These are phyloP conservation scores for Talaromyces funiculosus DNA, from an alignment of 2,329 filamentous ascomycete genomes.

Conservation along the genomic window DNA sequence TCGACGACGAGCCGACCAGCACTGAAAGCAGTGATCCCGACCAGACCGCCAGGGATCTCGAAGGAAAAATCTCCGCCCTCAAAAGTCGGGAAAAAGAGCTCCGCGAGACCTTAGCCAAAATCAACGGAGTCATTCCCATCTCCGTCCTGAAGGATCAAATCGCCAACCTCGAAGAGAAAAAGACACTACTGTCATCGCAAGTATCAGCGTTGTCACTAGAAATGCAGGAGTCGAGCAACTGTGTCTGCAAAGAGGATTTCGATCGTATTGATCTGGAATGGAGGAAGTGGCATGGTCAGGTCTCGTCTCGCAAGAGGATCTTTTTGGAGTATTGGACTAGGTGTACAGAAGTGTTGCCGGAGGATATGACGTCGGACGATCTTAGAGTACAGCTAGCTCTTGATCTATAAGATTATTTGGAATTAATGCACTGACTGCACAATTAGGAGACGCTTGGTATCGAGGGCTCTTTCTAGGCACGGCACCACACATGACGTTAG, in stretches of 20 bases:
- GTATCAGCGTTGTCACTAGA: constrained; percentile 21
- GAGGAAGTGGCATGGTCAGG: constrained; percentile 40
- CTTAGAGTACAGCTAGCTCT: constrained; percentile 40
- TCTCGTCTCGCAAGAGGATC: constrained; percentile 43
- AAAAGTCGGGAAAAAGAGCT: constrained; percentile 46
- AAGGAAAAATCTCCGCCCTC: constrained; percentile 40
- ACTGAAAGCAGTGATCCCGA: constrained; percentile 46
- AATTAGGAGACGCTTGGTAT: constrained; percentile 10
- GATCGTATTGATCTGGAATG: constrained; percentile 43
- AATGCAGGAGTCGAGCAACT: constrained; percentile 14
- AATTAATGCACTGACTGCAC: neutral
- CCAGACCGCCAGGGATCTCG: constrained; percentile 42
- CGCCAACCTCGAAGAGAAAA: constrained; percentile 41
- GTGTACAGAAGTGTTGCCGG: constrained; percentile 45
- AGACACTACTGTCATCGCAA: constrained; percentile 33
- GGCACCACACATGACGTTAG: neutral
- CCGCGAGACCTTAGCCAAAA: constrained; percentile 42
- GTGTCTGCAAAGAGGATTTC: constrained; percentile 46
- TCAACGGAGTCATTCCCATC: constrained; percentile 47
- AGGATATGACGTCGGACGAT: constrained; percentile 43
- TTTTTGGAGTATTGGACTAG: constrained; percentile 47
- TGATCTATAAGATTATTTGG: neutral
- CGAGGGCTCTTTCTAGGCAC: constrained; percentile 7
- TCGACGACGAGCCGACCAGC: constrained; percentile 42
- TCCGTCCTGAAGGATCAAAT: constrained; percentile 45